phyloP scores from a whole-genome alignment of 495 filamentous ascomycete genomes.

The Aspergillus avenaceus region DNA sequence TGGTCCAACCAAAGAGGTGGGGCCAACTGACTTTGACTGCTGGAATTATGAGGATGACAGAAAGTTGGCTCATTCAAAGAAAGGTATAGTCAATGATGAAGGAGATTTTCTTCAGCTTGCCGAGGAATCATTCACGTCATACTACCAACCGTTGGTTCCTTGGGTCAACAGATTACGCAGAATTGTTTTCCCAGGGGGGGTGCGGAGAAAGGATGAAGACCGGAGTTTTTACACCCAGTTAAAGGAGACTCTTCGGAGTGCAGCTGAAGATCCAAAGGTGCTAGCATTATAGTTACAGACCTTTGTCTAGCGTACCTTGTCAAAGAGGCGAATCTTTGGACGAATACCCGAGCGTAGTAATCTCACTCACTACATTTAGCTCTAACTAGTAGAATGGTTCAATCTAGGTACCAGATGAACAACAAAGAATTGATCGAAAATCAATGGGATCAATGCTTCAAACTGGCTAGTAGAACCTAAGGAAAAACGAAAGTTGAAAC shows the following conservation, averaged over 20 bases:
- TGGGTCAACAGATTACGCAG: constrained; percentile 32
- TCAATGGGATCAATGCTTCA: too few relatives aligned
- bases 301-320: too few relatives aligned
- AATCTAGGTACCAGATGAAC: too few relatives aligned
- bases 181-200: constrained; percentile 30
- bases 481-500: too few relatives aligned
- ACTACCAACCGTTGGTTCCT: constrained; percentile 30
- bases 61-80: constrained; percentile 19
- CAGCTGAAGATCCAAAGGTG: neutral
- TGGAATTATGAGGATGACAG: constrained; percentile 22
- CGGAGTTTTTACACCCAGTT: constrained; percentile 5
- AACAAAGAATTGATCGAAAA: too few relatives aligned
- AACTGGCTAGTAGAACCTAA: too few relatives aligned
- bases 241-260: neutral
- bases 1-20: constrained; percentile 7
- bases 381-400: too few relatives aligned
- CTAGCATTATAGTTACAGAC: neutral
- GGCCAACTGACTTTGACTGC: constrained; percentile 14
- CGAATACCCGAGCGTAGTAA: neutral
- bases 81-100: constrained; percentile 22
- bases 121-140: constrained; percentile 21
- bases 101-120: constrained; percentile 23
- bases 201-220: constrained; percentile 22
- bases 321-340: too few relatives aligned
- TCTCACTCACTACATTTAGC: too few relatives aligned